phyloP scores from a whole-genome alignment of 2,329 filamentous ascomycete genomes.

The Fusarium penzigii region DNA sequence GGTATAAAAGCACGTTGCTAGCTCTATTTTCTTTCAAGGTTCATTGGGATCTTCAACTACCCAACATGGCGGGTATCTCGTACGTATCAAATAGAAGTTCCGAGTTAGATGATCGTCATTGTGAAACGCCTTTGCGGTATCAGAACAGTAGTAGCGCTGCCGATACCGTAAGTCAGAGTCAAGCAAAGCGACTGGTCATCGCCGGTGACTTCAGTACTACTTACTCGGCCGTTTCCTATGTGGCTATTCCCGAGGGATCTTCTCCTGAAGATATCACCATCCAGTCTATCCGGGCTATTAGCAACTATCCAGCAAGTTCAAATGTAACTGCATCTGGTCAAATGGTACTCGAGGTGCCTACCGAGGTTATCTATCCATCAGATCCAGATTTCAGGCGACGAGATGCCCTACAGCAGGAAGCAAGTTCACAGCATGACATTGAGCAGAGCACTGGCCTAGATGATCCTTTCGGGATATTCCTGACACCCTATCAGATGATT shows the following conservation, averaged over 20 bases:
- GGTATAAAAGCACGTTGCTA: too few species aligned
- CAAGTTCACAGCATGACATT: background rate
- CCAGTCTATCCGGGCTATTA: background rate
- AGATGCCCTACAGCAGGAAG: background rate
- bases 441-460: background rate
- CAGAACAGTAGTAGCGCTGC: too few species aligned
- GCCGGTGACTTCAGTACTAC: conserved; percentile 1
- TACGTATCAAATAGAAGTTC: too few species aligned
- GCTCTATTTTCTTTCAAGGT: too few species aligned
- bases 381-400: background rate
- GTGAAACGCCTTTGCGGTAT: too few species aligned
- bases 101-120: too few species aligned
- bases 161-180: too few species aligned
- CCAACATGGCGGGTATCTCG: too few species aligned
- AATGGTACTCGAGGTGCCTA: background rate
- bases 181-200: background rate
- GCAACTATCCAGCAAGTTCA: background rate
- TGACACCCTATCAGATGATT: fast-evolving
- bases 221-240: background rate
- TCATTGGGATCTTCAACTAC: too few species aligned
- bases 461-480: background rate
- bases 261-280: background rate
- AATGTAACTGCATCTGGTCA: background rate
- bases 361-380: background rate
- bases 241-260: background rate